These are phyloP conservation scores for Lactarius akahatsu DNA, from an alignment of 768 basidiomycete genomes.

Conservation along the genomic window DNA sequence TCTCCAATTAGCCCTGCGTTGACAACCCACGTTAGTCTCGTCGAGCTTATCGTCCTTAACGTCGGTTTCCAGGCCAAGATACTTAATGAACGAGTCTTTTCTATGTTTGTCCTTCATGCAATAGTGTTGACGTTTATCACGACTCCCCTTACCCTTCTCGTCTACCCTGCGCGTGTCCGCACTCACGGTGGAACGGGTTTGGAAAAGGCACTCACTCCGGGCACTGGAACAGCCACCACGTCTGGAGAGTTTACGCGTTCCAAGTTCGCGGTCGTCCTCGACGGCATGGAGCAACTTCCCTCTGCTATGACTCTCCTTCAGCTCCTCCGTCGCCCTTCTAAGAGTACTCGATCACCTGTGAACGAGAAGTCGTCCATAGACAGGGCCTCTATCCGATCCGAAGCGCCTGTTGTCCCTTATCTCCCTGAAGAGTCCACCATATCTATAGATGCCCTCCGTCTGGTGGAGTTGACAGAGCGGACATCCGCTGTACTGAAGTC, in stretches of 20 bases:
- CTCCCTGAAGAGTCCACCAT: slow-evolving; percentile 36
- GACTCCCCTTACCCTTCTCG: slow-evolving; percentile 73
- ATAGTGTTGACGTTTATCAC: slow-evolving; percentile 79
- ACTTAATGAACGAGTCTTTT: slow-evolving; percentile 66
- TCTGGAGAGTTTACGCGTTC: slow-evolving; percentile 47
- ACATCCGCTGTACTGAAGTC: slow-evolving; percentile 86
- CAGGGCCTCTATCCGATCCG: not conserved
- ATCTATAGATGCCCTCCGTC: slow-evolving; percentile 73
- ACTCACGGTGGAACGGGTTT: slow-evolving; percentile 34
- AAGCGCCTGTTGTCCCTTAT: not conserved
- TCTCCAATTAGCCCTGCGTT: not conserved
- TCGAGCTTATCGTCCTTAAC: slow-evolving; percentile 91
- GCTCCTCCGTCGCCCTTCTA: slow-evolving; percentile 51
- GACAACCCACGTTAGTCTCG: slow-evolving; percentile 44
- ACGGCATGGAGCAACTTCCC: slow-evolving; percentile 77
- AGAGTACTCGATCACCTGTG: not conserved
- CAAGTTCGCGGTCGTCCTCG: slow-evolving; percentile 71
- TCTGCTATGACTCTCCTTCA: slow-evolving; percentile 80
- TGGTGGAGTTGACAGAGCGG: slow-evolving; percentile 87
- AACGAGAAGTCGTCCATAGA: slow-evolving; percentile 15
- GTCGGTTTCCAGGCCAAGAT: slow-evolving; percentile 73
- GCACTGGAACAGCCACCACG: not conserved
- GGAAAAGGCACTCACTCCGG: slow-evolving; percentile 24
- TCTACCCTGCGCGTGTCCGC: slow-evolving; percentile 71
- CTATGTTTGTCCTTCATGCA: slow-evolving; percentile 85